Evolutionary conservation across 495 filamentous ascomycete species (phyloP).

Genomic region (Penicilliopsis zonata): DNA sequence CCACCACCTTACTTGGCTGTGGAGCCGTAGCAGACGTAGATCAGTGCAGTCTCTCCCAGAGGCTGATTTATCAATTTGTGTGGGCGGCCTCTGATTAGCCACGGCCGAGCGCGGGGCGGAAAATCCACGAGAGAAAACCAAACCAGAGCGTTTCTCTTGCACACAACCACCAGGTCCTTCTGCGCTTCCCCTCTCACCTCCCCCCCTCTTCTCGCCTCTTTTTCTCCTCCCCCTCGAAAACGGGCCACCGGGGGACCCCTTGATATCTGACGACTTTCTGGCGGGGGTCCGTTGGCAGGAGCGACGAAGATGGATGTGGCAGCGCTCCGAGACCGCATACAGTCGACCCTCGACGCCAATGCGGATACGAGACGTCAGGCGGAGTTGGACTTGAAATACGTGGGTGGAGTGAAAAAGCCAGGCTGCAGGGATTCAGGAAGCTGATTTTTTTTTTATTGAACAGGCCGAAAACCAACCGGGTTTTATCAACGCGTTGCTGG

Average conservation of each 20-base stretch:
- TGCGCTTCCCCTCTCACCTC: conserved; percentile 2
- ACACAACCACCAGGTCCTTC: conserved; percentile 4
- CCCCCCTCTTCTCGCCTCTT: conserved; percentile 1
- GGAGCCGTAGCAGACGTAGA: background rate
- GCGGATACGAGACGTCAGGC: conserved; percentile 74
- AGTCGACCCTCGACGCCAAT: conserved; percentile 76
- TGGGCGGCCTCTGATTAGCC: conserved; percentile 31
- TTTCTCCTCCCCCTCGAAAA: conserved; percentile 4
- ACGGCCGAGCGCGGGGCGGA: conserved; percentile 29
- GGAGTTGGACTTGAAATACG: conserved; percentile 88
- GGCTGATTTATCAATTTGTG: conserved; percentile 6
- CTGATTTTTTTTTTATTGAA: conserved; percentile 6
- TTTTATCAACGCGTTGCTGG: conserved; percentile 81
- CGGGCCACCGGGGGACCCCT: conserved; percentile 4
- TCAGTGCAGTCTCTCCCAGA: too few species aligned
- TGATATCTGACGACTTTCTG: conserved; percentile 16
- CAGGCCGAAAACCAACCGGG: conserved; percentile 87
- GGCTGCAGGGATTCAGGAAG: background rate
- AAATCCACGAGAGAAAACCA: conserved; percentile 26
- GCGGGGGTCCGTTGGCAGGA: conserved; percentile 24
- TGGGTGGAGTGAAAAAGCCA: conserved; percentile 27
- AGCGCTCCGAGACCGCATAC: conserved; percentile 75
- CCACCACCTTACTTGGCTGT: background rate
- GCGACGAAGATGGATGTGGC: conserved; percentile 74
- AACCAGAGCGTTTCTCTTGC: conserved; percentile 2